Conservation (phyloP, 2,329 filamentous ascomycete genomes). For the Talaromyces pinophilus region DNA sequence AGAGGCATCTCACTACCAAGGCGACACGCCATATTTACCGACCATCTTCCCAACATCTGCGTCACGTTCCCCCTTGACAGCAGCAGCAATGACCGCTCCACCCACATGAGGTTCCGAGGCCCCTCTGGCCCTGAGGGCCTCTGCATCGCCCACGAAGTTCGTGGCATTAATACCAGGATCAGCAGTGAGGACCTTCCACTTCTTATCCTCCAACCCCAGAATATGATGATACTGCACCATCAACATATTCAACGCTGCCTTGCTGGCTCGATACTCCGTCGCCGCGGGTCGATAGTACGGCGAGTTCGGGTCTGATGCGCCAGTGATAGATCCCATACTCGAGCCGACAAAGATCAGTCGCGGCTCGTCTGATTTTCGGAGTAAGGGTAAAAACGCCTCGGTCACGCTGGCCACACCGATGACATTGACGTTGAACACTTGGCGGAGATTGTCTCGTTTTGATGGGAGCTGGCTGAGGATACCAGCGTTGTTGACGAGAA, state of each 20-base stretch:
- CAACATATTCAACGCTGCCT: constrained; percentile 50
- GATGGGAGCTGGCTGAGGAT: constrained; percentile 17
- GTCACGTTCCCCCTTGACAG: constrained; percentile 47
- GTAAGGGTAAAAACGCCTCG: constrained; percentile 36
- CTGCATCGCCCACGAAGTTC: constrained; percentile 23
- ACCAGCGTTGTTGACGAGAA: constrained; percentile 33
- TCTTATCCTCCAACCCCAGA: constrained; percentile 39
- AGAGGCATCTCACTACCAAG: constrained; percentile 16
- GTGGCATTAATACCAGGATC: constrained; percentile 53
- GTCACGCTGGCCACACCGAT: constrained; percentile 43
- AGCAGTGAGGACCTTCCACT: constrained; percentile 51
- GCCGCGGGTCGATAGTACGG: constrained; percentile 33
- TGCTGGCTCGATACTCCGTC: constrained; percentile 44
- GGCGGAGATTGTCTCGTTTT: constrained; percentile 32
- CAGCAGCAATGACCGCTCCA: constrained; percentile 43
- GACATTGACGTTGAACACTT: constrained; percentile 44
- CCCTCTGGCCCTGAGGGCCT: constrained; percentile 23
- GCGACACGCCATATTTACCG: constrained; percentile 23
- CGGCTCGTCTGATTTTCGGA: constrained; percentile 33
- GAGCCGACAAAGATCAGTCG: constrained; percentile 46
- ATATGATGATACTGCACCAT: constrained; percentile 50
- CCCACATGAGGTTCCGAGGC: constrained; percentile 31
- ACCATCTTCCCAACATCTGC: constrained; percentile 45
- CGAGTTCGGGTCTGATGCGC: constrained; percentile 32
- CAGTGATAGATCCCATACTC: constrained; percentile 37